Conservation (phyloP, 2,329 filamentous ascomycete species). For the Colletotrichum lini region DNA sequence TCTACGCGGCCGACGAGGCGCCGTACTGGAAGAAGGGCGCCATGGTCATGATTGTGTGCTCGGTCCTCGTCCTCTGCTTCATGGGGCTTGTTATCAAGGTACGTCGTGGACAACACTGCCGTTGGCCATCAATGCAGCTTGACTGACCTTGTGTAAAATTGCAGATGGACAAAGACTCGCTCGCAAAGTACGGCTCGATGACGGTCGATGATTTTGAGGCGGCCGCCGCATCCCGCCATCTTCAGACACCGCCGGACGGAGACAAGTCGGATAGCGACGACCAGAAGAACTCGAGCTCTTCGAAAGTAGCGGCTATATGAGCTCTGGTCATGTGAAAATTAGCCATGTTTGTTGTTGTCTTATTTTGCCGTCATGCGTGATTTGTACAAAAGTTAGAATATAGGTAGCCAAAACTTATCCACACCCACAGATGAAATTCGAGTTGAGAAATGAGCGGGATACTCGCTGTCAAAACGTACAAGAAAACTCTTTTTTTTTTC, state of each 20-base stretch:
- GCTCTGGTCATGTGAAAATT: not conserved
- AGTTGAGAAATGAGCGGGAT: too few relatives aligned
- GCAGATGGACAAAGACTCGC: constrained; percentile 11
- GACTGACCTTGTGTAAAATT: not conserved
- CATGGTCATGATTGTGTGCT: constrained; percentile 51
- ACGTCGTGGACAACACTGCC: not conserved
- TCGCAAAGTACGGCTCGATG: constrained; percentile 15
- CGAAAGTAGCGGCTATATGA: not conserved
- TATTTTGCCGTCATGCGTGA: too few relatives aligned
- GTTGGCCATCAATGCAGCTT: not conserved
- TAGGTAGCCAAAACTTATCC: not conserved
- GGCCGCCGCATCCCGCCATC: not conserved
- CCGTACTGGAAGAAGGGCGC: constrained; percentile 55
- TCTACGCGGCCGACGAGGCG: constrained; percentile 54
- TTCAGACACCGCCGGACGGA: not conserved
- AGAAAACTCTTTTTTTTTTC: too few relatives aligned
- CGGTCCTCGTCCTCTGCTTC: constrained; percentile 33
- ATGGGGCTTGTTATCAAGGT: constrained; percentile 41
- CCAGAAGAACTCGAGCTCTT: not conserved
- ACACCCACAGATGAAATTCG: too few relatives aligned
- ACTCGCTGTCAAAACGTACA: too few relatives aligned
- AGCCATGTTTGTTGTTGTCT: too few relatives aligned
- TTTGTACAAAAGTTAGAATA: too few relatives aligned
- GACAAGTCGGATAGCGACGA: not conserved
- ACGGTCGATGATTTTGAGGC: constrained; percentile 4